phyloP scores from a whole-genome alignment of 768 basidiomycete genomes.

The Hygrophorus pudorinus region DNA sequence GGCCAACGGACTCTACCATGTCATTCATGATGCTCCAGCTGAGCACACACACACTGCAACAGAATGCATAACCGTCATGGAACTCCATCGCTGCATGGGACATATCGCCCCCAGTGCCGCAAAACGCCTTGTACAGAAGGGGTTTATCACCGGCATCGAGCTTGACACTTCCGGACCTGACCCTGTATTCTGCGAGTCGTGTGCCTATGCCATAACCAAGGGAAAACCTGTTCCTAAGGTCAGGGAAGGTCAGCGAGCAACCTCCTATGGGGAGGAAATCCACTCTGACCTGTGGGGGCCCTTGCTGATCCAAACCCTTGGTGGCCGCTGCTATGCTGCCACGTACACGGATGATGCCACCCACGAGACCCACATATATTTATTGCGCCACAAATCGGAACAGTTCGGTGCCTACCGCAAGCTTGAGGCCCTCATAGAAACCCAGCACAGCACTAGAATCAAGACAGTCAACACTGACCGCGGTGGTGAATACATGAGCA shows the following conservation, averaged over 20 bases:
- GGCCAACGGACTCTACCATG: slow-evolving; percentile 16
- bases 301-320: slow-evolving; percentile 17
- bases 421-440: slow-evolving; percentile 14
- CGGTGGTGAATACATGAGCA: too few relatives aligned
- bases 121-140: slow-evolving; percentile 16
- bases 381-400: slow-evolving; percentile 24
- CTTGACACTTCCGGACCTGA: slow-evolving; percentile 15
- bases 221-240: slow-evolving; percentile 22
- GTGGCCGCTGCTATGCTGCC: slow-evolving; percentile 23
- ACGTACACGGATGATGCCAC: slow-evolving; percentile 27
- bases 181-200: slow-evolving; percentile 29
- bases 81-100: slow-evolving; percentile 24
- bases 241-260: slow-evolving; percentile 17
- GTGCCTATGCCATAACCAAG: slow-evolving; percentile 28
- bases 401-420: slow-evolving; percentile 20
- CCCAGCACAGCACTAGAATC: neutral
- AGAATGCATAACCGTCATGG: slow-evolving; percentile 16
- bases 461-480: too few relatives aligned
- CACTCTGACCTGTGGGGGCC: slow-evolving; percentile 39
- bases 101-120: slow-evolving; percentile 22
- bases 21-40: slow-evolving; percentile 6
- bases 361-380: slow-evolving; percentile 2
- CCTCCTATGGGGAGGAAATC: slow-evolving; percentile 24
- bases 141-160: slow-evolving; percentile 20
- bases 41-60: slow-evolving; percentile 7